These are phyloP conservation scores for Epichloe typhina DNA, from an alignment of 2,329 filamentous ascomycete genomes.

Conservation along the genomic window DNA sequence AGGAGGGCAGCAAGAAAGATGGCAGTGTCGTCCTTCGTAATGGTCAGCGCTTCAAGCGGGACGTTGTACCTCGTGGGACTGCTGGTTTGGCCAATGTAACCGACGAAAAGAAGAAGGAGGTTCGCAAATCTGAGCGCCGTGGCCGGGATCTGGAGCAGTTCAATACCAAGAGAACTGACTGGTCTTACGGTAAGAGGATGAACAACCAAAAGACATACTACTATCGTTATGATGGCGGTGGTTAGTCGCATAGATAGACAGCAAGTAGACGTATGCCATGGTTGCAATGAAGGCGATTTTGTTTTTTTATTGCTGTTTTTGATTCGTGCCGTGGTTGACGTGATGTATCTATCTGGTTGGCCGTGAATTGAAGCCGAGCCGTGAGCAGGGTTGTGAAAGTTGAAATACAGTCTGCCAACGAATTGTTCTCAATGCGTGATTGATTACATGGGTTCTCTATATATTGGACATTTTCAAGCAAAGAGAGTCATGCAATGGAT, in stretches of 20 bases:
- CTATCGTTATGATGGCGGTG: conserved; percentile 34
- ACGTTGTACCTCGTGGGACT: conserved; percentile 53
- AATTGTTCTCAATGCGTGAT: no score
- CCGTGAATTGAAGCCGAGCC: no score
- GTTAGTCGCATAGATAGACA: conserved; percentile 17
- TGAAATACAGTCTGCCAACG: no score
- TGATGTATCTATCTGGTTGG: no score
- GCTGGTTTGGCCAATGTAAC: conserved; percentile 68
- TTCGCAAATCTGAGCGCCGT: conserved; percentile 53
- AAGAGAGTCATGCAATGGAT: no score
- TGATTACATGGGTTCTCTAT: no score
- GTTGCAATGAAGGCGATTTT: neutral
- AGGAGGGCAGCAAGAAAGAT: conserved; percentile 20
- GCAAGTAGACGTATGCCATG: neutral
- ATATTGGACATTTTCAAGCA: no score
- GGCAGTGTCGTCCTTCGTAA: conserved; percentile 9
- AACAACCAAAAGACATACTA: conserved; percentile 61
- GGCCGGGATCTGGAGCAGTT: conserved; percentile 52
- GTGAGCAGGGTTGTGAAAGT: neutral
- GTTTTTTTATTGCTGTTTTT: neutral
- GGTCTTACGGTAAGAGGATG: conserved; percentile 55
- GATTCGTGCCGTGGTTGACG: neutral
- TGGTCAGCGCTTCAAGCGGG: conserved; percentile 30
- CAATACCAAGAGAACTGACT: conserved; percentile 49
- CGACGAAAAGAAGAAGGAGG: conserved; percentile 59